These are phyloP conservation scores for Nicotiana tomentosiformis DNA, from an alignment of 257 asterid genomes.

Conservation along the genomic window DNA sequence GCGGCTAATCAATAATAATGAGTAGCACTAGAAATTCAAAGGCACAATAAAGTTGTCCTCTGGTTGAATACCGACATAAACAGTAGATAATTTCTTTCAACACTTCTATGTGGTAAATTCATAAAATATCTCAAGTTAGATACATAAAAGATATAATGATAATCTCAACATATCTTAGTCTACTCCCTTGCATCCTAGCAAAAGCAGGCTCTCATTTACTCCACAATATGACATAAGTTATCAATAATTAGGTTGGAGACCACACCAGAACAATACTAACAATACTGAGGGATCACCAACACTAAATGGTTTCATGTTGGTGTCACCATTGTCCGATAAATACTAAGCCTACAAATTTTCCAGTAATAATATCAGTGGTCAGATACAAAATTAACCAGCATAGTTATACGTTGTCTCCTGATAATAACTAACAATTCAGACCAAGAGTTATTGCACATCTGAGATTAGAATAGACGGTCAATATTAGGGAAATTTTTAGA, in stretches of 20 bases:
- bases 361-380: slow-evolving; percentile 4
- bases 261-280: too few relatives aligned
- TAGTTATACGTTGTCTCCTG: not conserved
- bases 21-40: not conserved
- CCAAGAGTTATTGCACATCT: not conserved
- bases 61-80: not conserved
- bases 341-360: slow-evolving; percentile 10
- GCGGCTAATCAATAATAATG: not conserved
- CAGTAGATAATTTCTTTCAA: not conserved
- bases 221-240: not conserved
- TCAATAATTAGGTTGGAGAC: too few relatives aligned
- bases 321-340: slow-evolving; percentile 5
- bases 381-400: slow-evolving; percentile 3
- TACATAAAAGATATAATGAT: not conserved
- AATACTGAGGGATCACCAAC: too few relatives aligned
- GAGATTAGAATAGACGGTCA: not conserved
- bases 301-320: slow-evolving; percentile 9
- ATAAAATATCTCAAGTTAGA: not conserved
- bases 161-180: not conserved
- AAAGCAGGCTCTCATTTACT: not conserved
- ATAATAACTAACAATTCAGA: not conserved
- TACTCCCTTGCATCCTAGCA: slow-evolving; percentile 1
- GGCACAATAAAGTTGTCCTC: not conserved
- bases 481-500: not conserved
- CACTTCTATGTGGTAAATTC: not conserved